Evolutionary conservation across 345 rosid species (phyloP).

Genomic region (Passiflora organensis): DNA sequence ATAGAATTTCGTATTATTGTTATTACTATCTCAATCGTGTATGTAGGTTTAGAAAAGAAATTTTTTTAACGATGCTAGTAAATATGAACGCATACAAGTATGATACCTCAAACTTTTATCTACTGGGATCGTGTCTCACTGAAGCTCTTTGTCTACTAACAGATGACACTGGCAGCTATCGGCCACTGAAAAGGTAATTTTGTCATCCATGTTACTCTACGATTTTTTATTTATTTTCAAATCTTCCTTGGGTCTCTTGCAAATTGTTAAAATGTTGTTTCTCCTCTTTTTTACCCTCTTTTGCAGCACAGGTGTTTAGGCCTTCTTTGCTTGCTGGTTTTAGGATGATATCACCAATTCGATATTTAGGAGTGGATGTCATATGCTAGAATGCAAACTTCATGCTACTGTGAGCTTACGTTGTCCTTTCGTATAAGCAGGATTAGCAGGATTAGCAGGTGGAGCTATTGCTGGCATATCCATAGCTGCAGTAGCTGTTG

Average conservation of each 20-base stretch:
- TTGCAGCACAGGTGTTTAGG: constrained; percentile 50
- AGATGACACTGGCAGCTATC: constrained; percentile 56
- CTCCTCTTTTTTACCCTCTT: constrained; percentile 11
- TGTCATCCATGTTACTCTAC: not conserved
- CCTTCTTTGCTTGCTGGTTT: constrained; percentile 25
- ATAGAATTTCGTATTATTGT: no score
- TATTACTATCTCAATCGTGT: no score
- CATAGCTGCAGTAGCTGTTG: constrained; percentile 38
- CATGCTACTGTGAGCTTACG: constrained; percentile 20
- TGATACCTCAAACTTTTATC: not conserved
- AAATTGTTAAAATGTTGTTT: not conserved
- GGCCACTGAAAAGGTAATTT: constrained; percentile 47
- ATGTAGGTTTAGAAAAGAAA: not conserved
- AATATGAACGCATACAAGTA: not conserved
- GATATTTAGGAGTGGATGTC: constrained; percentile 14
- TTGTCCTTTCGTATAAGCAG: constrained; percentile 37
- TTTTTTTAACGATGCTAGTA: not conserved
- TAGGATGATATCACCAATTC: constrained; percentile 22
- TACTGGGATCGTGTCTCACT: constrained; percentile 8
- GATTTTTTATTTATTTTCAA: not conserved
- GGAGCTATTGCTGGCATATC: constrained; percentile 68
- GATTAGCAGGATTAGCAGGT: constrained; percentile 54
- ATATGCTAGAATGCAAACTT: constrained; percentile 11
- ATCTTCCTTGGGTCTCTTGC: not conserved
- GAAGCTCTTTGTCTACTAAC: constrained; percentile 20